Conservation (phyloP, 129 eudicot genomes). For the Logfia minima region DNA sequence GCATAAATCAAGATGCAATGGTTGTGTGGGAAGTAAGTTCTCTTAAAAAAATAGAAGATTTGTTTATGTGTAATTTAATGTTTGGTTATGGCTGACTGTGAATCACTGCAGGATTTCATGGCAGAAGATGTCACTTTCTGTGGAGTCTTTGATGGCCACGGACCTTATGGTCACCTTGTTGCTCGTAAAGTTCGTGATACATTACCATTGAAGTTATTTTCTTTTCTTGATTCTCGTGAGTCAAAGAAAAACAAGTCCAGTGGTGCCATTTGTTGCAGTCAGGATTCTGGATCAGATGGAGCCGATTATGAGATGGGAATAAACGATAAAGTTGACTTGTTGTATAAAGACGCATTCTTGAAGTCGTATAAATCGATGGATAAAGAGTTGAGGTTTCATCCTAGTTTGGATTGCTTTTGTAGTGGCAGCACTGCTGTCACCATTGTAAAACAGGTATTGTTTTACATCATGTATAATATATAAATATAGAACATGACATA, state of each 20-base stretch:
- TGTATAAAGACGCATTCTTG: conserved; percentile 90
- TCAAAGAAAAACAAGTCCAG: conserved; percentile 53
- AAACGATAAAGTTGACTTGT: conserved; percentile 47
- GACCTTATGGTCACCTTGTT: conserved; percentile 94
- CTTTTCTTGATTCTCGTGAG: conserved; percentile 64
- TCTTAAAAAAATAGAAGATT: background rate
- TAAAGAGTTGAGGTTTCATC: conserved; percentile 85
- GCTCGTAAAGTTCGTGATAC: conserved; percentile 92
- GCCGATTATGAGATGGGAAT: conserved; percentile 56
- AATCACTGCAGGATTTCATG: conserved; percentile 74
- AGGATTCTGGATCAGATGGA: conserved; percentile 49
- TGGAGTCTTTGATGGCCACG: conserved; percentile 96
- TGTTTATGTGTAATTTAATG: background rate
- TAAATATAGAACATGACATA: background rate
- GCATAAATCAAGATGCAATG: conserved; percentile 97
- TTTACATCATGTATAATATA: background rate
- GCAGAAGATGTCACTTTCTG: conserved; percentile 80
- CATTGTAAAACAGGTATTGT: conserved; percentile 76
- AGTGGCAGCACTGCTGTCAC: conserved; percentile 99
- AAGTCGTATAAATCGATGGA: conserved; percentile 91
- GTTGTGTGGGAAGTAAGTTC: conserved; percentile 93
- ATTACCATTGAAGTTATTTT: conserved; percentile 65
- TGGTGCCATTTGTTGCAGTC: conserved; percentile 56
- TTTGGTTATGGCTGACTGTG: conserved; percentile 9
- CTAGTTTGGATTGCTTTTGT: conserved; percentile 90